phyloP scores from a whole-genome alignment of 331 rosid genomes.

The Phaseolus coccineus region DNA sequence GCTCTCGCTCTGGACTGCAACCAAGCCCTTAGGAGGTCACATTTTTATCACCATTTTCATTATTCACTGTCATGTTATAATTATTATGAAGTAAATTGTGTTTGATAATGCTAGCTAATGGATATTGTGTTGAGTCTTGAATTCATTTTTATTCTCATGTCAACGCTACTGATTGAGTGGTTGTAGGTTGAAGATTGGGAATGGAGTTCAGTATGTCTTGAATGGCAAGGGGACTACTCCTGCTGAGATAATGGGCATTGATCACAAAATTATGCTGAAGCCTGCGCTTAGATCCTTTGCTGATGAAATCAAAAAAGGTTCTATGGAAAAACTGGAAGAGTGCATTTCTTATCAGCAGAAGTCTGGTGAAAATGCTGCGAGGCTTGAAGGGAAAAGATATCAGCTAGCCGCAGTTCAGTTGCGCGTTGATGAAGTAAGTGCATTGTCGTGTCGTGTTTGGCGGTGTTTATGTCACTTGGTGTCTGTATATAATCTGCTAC shows the following conservation, averaged over 20 bases:
- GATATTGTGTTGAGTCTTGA: background rate
- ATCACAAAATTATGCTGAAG: conserved; percentile 67
- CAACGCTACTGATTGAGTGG: conserved; percentile 7
- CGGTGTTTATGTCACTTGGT: background rate
- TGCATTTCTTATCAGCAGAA: conserved; percentile 64
- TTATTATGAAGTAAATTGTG: conserved; percentile 1
- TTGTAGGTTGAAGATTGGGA: conserved; percentile 79
- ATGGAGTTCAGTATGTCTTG: conserved; percentile 68
- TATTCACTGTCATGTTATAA: background rate
- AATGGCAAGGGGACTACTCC: conserved; percentile 77
- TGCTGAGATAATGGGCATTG: conserved; percentile 83
- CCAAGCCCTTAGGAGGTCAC: conserved; percentile 72
- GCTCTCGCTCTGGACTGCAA: conserved; percentile 81
- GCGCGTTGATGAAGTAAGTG: conserved; percentile 66
- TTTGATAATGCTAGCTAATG: background rate
- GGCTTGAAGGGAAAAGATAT: conserved; percentile 69
- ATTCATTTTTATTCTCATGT: background rate
- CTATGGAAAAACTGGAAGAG: conserved; percentile 74
- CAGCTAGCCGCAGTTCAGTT: conserved; percentile 55
- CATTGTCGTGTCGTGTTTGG: background rate
- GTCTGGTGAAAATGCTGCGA: conserved; percentile 60
- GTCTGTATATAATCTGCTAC: background rate
- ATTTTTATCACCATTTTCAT: background rate
- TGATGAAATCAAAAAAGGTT: conserved; percentile 67
- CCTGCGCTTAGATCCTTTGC: conserved; percentile 66